Conservation (phyloP, 2,329 filamentous ascomycete genomes). For the Nothophoma quercina region DNA sequence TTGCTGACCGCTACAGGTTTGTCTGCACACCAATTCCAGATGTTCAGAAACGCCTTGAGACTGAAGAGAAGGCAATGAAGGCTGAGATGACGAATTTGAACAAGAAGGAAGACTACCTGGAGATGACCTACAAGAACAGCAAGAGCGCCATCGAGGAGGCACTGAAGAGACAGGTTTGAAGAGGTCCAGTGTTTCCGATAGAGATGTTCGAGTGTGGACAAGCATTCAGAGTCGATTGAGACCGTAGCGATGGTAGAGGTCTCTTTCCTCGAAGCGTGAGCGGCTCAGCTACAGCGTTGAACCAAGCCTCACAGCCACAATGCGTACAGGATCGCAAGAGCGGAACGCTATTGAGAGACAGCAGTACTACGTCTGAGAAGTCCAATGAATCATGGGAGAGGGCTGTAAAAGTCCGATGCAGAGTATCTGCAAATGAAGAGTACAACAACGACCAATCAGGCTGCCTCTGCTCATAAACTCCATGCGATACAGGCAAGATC, state of each 20-base stretch:
- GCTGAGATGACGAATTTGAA: constrained; percentile 80
- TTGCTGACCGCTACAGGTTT: constrained; percentile 71
- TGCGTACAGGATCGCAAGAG: too few species aligned
- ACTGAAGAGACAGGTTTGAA: constrained; percentile 59
- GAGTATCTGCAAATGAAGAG: too few species aligned
- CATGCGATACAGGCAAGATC: neutral
- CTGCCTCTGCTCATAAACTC: too few species aligned
- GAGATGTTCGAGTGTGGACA: neutral
- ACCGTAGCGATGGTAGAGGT: too few species aligned
- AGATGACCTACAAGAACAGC: constrained; percentile 95
- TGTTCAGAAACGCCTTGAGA: constrained; percentile 77
- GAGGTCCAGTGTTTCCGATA: neutral
- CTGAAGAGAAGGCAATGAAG: constrained; percentile 77
- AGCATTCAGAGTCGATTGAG: neutral
- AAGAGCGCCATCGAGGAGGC: constrained; percentile 90
- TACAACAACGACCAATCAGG: too few species aligned
- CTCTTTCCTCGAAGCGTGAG: too few species aligned
- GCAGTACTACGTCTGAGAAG: too few species aligned
- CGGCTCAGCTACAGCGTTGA: too few species aligned
- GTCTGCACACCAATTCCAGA: constrained; percentile 76
- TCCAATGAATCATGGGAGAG: too few species aligned
- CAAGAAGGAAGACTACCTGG: constrained; percentile 90
- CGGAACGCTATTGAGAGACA: too few species aligned
- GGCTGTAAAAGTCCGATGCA: too few species aligned
- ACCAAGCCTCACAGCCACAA: too few species aligned